Conservation (phyloP, 2,329 filamentous ascomycete species). For the Fonsecaea pugnacius region DNA sequence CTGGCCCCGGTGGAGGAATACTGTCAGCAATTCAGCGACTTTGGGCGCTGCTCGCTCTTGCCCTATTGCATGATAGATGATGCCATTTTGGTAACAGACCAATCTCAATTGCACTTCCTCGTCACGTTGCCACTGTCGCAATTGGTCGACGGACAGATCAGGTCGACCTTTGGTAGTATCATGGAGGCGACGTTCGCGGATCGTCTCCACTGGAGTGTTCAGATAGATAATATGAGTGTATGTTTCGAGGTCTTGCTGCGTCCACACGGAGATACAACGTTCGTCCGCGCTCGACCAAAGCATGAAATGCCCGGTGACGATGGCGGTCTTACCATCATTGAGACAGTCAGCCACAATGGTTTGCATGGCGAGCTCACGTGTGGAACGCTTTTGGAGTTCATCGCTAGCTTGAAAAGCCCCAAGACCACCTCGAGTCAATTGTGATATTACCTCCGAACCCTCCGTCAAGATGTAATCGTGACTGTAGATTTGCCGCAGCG, state of each 20-base stretch:
- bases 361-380: neutral
- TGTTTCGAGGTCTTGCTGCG: neutral
- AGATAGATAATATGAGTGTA: slow-evolving; percentile 8
- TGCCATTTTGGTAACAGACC: slow-evolving; percentile 3
- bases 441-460: slow-evolving; percentile 5
- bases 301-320: neutral
- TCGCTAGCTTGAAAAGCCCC: neutral
- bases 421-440: neutral
- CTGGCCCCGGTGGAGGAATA: neutral
- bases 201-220: neutral
- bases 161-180: neutral
- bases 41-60: neutral
- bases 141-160: neutral
- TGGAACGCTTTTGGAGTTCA: neutral
- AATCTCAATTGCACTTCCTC: slow-evolving; percentile 1
- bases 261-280: slow-evolving; percentile 1
- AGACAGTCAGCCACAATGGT: slow-evolving; percentile 1
- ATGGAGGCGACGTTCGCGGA: neutral
- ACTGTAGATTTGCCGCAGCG: neutral
- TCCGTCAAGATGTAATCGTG: neutral
- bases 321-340: neutral
- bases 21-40: neutral
- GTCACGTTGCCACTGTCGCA: slow-evolving; percentile 4
- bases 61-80: neutral
- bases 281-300: neutral